These are phyloP conservation scores for Raddia distichophylla DNA, from an alignment of 176 grass and related monocot genomes.

Conservation along the genomic window DNA sequence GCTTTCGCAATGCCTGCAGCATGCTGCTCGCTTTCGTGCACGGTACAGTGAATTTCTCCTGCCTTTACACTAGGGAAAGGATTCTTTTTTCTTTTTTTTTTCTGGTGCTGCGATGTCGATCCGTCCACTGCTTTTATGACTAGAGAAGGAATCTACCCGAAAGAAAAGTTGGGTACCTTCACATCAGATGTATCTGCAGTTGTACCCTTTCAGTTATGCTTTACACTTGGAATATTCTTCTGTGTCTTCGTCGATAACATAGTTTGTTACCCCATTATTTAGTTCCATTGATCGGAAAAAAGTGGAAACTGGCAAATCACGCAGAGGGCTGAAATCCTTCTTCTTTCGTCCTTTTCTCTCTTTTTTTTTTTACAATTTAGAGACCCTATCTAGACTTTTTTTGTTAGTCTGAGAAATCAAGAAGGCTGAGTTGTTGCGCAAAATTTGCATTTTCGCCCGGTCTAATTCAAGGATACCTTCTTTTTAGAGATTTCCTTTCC, in stretches of 20 bases:
- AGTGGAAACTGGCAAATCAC: background rate
- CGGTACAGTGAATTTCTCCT: background rate
- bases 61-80: slow-evolving; percentile 14
- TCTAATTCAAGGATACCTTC: background rate
- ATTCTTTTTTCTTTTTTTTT: slow-evolving; percentile 19
- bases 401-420: too few relatives aligned
- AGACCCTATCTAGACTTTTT: background rate
- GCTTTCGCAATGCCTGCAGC: slow-evolving; percentile 39
- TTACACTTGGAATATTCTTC: slow-evolving; percentile 33
- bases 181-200: slow-evolving; percentile 27
- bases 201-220: slow-evolving; percentile 37
- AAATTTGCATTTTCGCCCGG: background rate
- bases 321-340: background rate
- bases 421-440: background rate
- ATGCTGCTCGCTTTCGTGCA: slow-evolving; percentile 24
- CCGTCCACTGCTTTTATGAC: slow-evolving; percentile 34
- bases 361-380: too few relatives aligned
- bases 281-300: background rate
- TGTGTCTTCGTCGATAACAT: background rate
- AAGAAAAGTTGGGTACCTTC: slow-evolving; percentile 26
- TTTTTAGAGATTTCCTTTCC: background rate
- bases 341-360: background rate
- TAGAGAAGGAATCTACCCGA: slow-evolving; percentile 1
- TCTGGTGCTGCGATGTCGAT: slow-evolving; percentile 5
- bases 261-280: slow-evolving; percentile 22